Evolutionary conservation across 768 basidiomycete genomes (phyloP).

Genomic region (Termitomyces sp.): DNA sequence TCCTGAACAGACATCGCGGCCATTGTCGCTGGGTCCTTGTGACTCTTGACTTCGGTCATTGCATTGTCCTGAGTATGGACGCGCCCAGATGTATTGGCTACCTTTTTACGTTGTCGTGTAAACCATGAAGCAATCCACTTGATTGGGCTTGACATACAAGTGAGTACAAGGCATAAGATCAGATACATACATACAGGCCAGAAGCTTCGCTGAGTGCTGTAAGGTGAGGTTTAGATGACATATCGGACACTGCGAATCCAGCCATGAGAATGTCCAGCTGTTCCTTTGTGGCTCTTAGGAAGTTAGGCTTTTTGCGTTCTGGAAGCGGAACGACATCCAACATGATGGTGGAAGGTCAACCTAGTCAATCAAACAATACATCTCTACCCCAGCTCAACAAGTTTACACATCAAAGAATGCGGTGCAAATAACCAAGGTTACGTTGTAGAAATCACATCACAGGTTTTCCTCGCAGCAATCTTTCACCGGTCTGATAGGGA

Average conservation of each 20-base stretch:
- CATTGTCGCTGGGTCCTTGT: neutral
- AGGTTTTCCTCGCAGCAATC: neutral
- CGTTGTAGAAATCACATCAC: neutral
- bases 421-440: neutral
- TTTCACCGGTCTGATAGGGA: neutral
- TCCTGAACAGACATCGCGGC: constrained; percentile 6
- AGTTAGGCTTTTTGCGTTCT: constrained; percentile 9
- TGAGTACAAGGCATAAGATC: neutral
- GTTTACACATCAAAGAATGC: neutral
- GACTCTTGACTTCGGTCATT: neutral
- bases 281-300: constrained; percentile 18
- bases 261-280: constrained; percentile 22
- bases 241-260: constrained; percentile 18
- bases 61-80: neutral
- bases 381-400: neutral
- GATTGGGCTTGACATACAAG: constrained; percentile 15
- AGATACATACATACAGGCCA: constrained; percentile 24
- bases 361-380: neutral
- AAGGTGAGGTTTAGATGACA: constrained; percentile 16
- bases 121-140: constrained; percentile 33
- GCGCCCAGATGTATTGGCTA: constrained; percentile 7
- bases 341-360: constrained; percentile 2
- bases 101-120: constrained; percentile 22
- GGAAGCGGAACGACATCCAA: constrained; percentile 11
- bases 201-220: constrained; percentile 21